Evolutionary conservation across 371 early-diverging fungal species (phyloP).

Genomic region (Nematocida homosporus): DNA sequence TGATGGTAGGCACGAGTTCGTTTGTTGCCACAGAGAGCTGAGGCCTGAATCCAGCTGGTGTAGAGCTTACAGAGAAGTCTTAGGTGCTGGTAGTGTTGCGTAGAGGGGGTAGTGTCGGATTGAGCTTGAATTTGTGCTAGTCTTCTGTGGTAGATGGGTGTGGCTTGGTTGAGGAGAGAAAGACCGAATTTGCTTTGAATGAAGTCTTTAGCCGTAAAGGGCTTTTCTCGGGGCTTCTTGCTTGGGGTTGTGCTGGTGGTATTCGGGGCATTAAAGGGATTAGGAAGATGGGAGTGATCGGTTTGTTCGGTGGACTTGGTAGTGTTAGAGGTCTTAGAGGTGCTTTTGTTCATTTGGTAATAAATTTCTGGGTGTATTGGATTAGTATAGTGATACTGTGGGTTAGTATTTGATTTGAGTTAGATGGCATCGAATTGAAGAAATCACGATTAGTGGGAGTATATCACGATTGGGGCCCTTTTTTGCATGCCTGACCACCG

Average conservation of each 20-base stretch:
- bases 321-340: no score
- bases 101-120: background rate
- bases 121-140: background rate
- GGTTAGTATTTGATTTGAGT: background rate
- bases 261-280: no score
- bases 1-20: constrained; percentile 17
- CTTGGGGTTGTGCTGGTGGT: no score
- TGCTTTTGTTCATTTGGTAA: background rate
- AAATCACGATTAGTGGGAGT: no score
- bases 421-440: background rate
- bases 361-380: background rate
- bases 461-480: no score
- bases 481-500: no score
- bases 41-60: constrained; percentile 20
- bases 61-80: constrained; percentile 1
- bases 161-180: constrained; percentile 1
- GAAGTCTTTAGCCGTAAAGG: constrained; percentile 40
- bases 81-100: background rate
- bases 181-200: constrained; percentile 29
- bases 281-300: no score
- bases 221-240: no score
- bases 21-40: constrained; percentile 52
- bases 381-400: background rate
- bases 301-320: no score
- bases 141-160: background rate